Conservation (phyloP, 306 rosid genomes). For the Citrullus mucosospermus region DNA sequence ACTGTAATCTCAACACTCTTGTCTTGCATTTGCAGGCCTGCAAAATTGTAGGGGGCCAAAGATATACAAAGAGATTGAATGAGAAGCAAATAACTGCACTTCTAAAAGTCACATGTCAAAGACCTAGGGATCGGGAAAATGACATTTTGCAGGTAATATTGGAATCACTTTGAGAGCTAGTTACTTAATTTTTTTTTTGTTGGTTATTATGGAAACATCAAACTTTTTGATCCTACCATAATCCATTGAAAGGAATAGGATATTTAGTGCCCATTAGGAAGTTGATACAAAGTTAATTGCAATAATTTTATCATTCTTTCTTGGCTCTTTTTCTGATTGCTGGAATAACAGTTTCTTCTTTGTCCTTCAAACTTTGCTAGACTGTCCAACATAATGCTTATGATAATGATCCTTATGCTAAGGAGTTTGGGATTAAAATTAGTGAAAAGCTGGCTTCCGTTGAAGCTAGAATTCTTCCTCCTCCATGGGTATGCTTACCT, state of each 20-base stretch:
- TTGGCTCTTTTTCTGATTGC: background rate
- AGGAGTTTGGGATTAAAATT: constrained; percentile 81
- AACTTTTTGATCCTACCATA: background rate
- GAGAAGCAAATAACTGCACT: constrained; percentile 93
- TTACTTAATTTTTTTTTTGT: background rate
- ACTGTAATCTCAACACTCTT: constrained; percentile 8
- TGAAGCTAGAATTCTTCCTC: constrained; percentile 94
- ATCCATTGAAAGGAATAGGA: too few relatives aligned
- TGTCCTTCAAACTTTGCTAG: constrained; percentile 21
- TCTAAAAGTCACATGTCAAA: constrained; percentile 87
- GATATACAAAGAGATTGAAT: constrained; percentile 84
- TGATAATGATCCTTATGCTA: constrained; percentile 89
- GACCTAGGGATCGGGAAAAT: constrained; percentile 89
- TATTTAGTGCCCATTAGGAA: background rate
- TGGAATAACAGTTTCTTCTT: constrained; percentile 4
- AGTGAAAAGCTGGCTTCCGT: constrained; percentile 86
- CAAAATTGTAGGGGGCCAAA: constrained; percentile 97
- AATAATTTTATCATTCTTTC: background rate
- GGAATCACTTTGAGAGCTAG: background rate
- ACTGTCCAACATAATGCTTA: constrained; percentile 77
- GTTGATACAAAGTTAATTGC: background rate
- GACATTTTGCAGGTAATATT: constrained; percentile 66
- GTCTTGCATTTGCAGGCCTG: constrained; percentile 52
- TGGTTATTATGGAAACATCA: background rate
- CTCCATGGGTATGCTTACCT: constrained; percentile 76